Evolutionary conservation across 1,139 yeast species (phyloP), one percentile per base, ranked within the genome.

Genomic region (Geotrichum histeridarum): DNA sequence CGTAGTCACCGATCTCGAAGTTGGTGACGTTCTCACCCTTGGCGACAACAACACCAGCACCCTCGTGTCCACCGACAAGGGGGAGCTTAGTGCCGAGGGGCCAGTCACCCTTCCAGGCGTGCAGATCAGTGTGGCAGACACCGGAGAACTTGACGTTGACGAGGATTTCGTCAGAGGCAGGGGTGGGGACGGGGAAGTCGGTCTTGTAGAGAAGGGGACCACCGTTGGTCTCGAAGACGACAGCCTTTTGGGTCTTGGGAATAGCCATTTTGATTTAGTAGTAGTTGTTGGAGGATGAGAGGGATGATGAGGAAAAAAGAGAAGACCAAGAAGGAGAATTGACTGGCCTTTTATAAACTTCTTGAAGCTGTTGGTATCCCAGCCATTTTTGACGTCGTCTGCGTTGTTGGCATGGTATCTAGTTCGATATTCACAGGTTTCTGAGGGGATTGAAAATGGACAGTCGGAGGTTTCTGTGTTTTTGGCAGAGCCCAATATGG

Each of bases 31-130:
- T 77, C 45, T 74, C 74, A 67, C 93, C 94, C 67, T 75, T 80
- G 62, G 78, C 89, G 57, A 84, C 91, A 60, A 86, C 93, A 39
- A 81, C 80, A 72, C 94, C 94, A 39, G 91, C 90, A 73, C 93
- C 93, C 73, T 86, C 94, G 76, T 86, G 94, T 66, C 94, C 94
- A 60, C 89, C 90, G 53, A 84, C 87, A 62, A 83, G 73, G 22
- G 89, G 89, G 60, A 81, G 75, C 70, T 83, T 83, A 61, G 83
- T 78, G 54, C 73, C 74, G 63, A 81, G 70, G 57, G 86, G 85
- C 86, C 86, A 83, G 71, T 83, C 88, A 61, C 86, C 86, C 68
- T 81, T 78, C 84, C 84, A 81, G 60, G 85, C 86, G 70, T 82
- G 87, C 68, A 83, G 75, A 65, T 81, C 86, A 45, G 84, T 81